Percentiles rank a stretch among this genome's conserved stretches.
phyloP scores from a whole-genome alignment of 2,329 filamentous ascomycete species.

The Aureobasidium pullulans region DNA sequence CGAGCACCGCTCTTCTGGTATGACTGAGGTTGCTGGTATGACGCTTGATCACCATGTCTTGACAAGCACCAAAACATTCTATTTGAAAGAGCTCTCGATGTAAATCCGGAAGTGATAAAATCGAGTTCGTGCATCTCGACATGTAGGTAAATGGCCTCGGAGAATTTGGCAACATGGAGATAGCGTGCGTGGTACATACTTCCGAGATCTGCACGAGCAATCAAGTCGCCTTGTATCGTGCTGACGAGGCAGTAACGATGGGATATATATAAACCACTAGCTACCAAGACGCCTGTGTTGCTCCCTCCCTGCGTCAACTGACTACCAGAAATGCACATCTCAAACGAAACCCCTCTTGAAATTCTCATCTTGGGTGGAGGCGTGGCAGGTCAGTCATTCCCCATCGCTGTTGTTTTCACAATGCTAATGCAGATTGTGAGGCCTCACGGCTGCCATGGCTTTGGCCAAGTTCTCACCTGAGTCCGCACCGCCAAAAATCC shows the following conservation, averaged over 20 bases:
- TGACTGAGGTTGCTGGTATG: too few relatives aligned
- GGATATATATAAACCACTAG: neutral
- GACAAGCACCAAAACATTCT: too few relatives aligned
- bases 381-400: constrained; percentile 3
- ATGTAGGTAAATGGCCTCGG: neutral
- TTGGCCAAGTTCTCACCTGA: constrained; percentile 33
- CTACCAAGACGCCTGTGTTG: neutral
- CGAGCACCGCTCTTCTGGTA: too few relatives aligned
- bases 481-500: constrained; percentile 33
- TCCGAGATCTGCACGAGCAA: constrained; percentile 3
- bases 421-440: constrained; percentile 18
- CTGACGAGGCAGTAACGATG: neutral
- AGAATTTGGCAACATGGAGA: neutral
- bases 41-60: too few relatives aligned
- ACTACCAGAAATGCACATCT: neutral
- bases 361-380: constrained; percentile 13
- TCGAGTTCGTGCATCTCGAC: neutral
- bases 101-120: too few relatives aligned
- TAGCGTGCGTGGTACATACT: neutral
- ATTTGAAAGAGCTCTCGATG: too few relatives aligned
- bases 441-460: constrained; percentile 43
- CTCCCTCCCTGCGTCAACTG: neutral
- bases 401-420: neutral
- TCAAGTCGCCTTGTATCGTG: neutral
- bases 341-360: constrained; percentile 1